Evolutionary conservation across 2,329 filamentous ascomycete genomes (phyloP).

Genomic region (Fusarium cicatricum): DNA sequence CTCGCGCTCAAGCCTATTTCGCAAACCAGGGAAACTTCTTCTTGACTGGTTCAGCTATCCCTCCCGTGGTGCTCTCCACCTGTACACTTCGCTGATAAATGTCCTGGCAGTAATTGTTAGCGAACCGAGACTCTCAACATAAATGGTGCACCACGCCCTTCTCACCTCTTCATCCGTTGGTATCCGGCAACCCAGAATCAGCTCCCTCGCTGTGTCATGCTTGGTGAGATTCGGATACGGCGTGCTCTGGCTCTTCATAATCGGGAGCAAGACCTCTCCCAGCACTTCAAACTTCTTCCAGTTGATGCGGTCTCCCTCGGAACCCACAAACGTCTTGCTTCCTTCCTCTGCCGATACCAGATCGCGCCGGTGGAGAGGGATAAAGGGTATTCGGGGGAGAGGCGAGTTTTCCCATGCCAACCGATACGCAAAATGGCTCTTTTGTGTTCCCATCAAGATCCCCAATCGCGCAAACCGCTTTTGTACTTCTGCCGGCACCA

Average conservation of each 20-base stretch:
- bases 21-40: conserved; percentile 75
- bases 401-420: conserved; percentile 97
- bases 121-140: background rate
- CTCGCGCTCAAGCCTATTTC: conserved; percentile 49
- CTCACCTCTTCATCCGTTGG: conserved; percentile 87
- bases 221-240: conserved; percentile 77
- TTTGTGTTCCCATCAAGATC: conserved; percentile 91
- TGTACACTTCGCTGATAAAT: conserved; percentile 70
- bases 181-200: conserved; percentile 85
- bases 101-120: conserved; percentile 56
- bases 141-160: conserved; percentile 15
- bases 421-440: conserved; percentile 94
- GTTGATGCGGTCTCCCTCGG: conserved; percentile 79
- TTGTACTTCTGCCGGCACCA: conserved; percentile 75
- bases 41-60: conserved; percentile 59
- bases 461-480: conserved; percentile 90
- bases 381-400: conserved; percentile 88
- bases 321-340: conserved; percentile 86
- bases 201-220: conserved; percentile 74
- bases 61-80: conserved; percentile 61
- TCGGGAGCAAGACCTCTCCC: conserved; percentile 86
- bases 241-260: conserved; percentile 90
- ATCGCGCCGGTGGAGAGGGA: conserved; percentile 88
- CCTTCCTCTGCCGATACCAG: conserved; percentile 92
- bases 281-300: conserved; percentile 99